Evolutionary conservation across 78 protist species (phyloP), one percentile per base, ranked within the genome.

Genomic region (Mantamonas sphyraenae): DNA sequence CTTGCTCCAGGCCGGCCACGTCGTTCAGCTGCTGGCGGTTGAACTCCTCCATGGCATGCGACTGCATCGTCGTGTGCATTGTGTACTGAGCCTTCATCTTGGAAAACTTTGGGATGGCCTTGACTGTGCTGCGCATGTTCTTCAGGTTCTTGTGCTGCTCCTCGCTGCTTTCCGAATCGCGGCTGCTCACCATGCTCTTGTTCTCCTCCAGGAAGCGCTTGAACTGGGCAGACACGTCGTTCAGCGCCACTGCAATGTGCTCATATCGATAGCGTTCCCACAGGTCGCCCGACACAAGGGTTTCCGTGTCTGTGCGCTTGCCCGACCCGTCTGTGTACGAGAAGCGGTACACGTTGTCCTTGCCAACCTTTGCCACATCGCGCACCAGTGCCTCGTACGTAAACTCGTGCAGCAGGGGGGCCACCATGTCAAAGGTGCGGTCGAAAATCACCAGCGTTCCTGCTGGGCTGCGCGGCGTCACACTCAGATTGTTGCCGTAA

Each of bases 321-420:
- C n/a, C n/a, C n/a, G n/a, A n/a, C n/a, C n/a, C n/a, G n/a, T n/a
- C n/a, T n/a, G n/a, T n/a, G n/a, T n/a, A n/a, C n/a, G n/a, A n/a
- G n/a, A n/a, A n/a, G n/a, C n/a, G n/a, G n/a, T 76, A 81, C 26
- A 33, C 5, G 74, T 74, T 53, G 60, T 81, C 93, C 42, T 45
- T 45, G 55, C 73, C 73, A 31, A 85, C 34, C 58, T 51, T 66
- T 24, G 84, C 71, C 28, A 84, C 28, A 69, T 85, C 94, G 59
- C 76, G 72, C 35, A 67, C 73, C 91, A 89, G 83, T 31, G 92
- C 90, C 40, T 89, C 90, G 74, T 89, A 89, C 57, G 91, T 78
- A 58, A 79, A 85, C 65, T 89, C 94, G 56, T 83, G 89, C 34
- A 89, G 65, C 20, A 89, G 57, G 45, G 94, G 94, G 7, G 92